A percentile compares a stretch with the other conserved stretches of the same genome.
phyloP scores from a whole-genome alignment of 2,329 filamentous ascomycete genomes.

The Microcyclospora pomicola region DNA sequence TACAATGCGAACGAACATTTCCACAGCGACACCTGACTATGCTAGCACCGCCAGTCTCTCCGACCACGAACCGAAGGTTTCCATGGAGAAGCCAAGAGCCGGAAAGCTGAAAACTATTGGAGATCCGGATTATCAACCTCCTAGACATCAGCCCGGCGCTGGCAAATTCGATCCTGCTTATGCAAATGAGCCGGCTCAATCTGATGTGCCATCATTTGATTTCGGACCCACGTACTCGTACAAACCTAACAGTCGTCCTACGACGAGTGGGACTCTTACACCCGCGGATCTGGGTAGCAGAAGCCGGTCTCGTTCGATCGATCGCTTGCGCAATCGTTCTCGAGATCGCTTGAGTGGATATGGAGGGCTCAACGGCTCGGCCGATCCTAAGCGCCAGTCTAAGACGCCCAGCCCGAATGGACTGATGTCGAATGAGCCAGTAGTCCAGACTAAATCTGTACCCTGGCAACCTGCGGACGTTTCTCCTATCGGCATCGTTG shows the following conservation, averaged over 20 bases:
- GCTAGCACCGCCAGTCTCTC: conserved; percentile 46
- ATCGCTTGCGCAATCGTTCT: conserved; percentile 14
- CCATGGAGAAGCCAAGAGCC: conserved; percentile 55
- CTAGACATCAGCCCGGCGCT: conserved; percentile 11
- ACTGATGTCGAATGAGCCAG: conserved; percentile 24
- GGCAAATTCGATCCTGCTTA: conserved; percentile 13
- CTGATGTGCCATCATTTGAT: conserved; percentile 55
- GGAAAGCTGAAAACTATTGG: conserved; percentile 72
- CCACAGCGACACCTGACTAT: conserved; percentile 59
- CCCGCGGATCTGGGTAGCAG: conserved; percentile 16
- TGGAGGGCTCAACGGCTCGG: conserved; percentile 8
- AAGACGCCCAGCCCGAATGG: conserved; percentile 17
- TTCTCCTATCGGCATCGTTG: conserved; percentile 31
- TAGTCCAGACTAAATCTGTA: conserved; percentile 46
- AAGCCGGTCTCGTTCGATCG: conserved; percentile 14
- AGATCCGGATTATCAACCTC: conserved; percentile 25
- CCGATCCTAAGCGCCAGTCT: conserved; percentile 18
- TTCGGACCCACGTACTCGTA: conserved; percentile 77
- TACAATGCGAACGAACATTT: conserved; percentile 37
- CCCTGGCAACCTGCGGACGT: conserved; percentile 65
- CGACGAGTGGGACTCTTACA: conserved; percentile 40
- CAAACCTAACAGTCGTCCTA: conserved; percentile 39
- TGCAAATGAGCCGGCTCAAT: conserved; percentile 22
- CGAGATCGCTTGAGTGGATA: conserved; percentile 6
- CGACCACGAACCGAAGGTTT: conserved; percentile 33